Conservation (phyloP, 176 grass and related monocot species). For the Saccharum officinarum region DNA sequence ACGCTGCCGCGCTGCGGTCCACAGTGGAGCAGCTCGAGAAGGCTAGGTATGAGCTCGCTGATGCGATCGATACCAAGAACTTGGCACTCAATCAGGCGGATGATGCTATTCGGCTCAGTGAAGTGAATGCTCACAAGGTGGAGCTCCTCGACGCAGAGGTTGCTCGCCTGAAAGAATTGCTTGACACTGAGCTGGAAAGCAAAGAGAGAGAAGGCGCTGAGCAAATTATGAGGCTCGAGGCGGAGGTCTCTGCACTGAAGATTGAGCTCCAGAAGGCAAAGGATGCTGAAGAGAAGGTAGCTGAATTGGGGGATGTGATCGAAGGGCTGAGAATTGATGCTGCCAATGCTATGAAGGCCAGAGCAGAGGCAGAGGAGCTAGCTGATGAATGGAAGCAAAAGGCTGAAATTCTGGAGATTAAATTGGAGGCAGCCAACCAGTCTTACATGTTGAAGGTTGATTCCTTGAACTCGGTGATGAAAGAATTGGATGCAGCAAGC, state of each 20-base stretch:
- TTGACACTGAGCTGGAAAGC: conserved; percentile 44
- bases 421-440: conserved; percentile 61
- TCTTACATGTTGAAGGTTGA: conserved; percentile 48
- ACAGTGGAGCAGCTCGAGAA: conserved; percentile 55
- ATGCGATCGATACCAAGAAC: conserved; percentile 61
- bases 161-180: conserved; percentile 38
- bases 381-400: conserved; percentile 53
- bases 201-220: conserved; percentile 43
- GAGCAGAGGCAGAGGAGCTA: conserved; percentile 34
- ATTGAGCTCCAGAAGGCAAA: conserved; percentile 47
- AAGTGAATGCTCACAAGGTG: conserved; percentile 60
- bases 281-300: conserved; percentile 42
- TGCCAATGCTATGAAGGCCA: conserved; percentile 38
- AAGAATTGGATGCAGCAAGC: conserved; percentile 55
- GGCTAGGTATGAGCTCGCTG: conserved; percentile 51
- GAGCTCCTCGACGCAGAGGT: conserved; percentile 51
- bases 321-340: conserved; percentile 41
- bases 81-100: conserved; percentile 52
- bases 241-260: conserved; percentile 13
- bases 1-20: conserved; percentile 33
- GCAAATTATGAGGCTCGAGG: conserved; percentile 40
- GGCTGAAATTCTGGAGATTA: conserved; percentile 44
- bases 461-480: conserved; percentile 42
- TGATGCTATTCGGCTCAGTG: conserved; percentile 45
- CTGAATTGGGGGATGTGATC: conserved; percentile 37